These are phyloP conservation scores for Vachellia collinsii DNA, from an alignment of 306 rosid genomes.

Conservation along the genomic window DNA sequence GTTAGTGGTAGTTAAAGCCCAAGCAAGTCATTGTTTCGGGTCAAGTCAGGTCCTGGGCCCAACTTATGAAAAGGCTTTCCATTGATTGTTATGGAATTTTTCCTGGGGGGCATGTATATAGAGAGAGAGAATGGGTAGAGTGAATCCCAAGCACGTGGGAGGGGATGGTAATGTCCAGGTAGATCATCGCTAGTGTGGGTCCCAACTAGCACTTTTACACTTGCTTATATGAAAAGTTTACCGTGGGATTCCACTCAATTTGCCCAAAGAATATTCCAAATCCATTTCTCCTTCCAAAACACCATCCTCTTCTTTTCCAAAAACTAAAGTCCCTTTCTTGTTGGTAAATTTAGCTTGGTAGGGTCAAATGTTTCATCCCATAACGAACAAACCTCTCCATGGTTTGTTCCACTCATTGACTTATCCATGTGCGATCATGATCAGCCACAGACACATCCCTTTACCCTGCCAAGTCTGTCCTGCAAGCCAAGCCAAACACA, in stretches of 20 bases:
- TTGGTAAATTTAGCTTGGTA: not conserved
- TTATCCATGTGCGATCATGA: slow-evolving; percentile 16
- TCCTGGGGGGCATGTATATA: too few species aligned
- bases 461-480: slow-evolving; percentile 23
- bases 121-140: not conserved
- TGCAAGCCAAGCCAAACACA: slow-evolving; percentile 39
- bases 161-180: not conserved
- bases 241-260: slow-evolving; percentile 21
- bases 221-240: not conserved
- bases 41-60: not conserved
- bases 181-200: slow-evolving; percentile 21
- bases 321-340: not conserved
- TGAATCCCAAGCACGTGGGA: not conserved
- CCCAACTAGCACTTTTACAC: slow-evolving; percentile 9
- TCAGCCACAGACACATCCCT: slow-evolving; percentile 25
- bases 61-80: not conserved
- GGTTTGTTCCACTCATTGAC: not conserved
- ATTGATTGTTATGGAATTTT: too few species aligned
- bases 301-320: not conserved
- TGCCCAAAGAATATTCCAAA: slow-evolving; percentile 28
- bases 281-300: not conserved
- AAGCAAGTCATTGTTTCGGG: not conserved
- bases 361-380: slow-evolving; percentile 9
- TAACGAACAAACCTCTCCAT: not conserved
- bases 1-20: not conserved